Evolutionary conservation across 805 yeast genomes (phyloP).

Genomic region (Candida krabiensis): DNA sequence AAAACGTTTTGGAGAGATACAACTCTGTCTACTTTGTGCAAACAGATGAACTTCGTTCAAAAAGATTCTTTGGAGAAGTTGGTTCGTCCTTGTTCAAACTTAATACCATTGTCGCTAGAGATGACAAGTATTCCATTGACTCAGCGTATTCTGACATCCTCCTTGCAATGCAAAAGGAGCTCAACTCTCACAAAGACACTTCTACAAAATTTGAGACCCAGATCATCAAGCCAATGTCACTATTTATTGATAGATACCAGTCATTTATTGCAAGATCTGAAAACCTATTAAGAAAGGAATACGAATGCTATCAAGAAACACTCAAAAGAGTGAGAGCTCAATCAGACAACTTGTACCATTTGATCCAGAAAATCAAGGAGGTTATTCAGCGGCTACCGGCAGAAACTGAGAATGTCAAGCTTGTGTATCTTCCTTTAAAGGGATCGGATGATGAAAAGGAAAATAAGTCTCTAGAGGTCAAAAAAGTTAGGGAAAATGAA

Average conservation of each 20-base stretch:
- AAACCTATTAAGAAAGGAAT: neutral
- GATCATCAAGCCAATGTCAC: slow-evolving; percentile 8
- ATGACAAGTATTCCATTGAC: slow-evolving; percentile 1
- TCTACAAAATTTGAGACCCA: slow-evolving; percentile 3
- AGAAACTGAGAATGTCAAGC: neutral
- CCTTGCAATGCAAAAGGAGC: slow-evolving; percentile 1
- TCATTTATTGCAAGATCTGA: slow-evolving; percentile 8
- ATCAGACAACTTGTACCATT: slow-evolving; percentile 9
- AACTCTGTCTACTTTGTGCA: slow-evolving; percentile 3
- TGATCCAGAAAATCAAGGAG: slow-evolving; percentile 6
- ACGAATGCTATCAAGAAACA: slow-evolving; percentile 4
- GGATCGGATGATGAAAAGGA: neutral
- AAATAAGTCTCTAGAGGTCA: too few species aligned
- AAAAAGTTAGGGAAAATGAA: neutral
- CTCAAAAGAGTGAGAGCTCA: slow-evolving; percentile 1
- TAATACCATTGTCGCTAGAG: neutral
- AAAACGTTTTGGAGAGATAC: slow-evolving; percentile 4
- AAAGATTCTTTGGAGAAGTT: slow-evolving; percentile 2
- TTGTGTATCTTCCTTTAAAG: neutral
- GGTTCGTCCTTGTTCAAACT: slow-evolving; percentile 2
- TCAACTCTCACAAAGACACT: slow-evolving; percentile 1
- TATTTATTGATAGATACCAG: slow-evolving; percentile 9
- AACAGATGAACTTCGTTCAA: slow-evolving; percentile 1
- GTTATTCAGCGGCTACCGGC: slow-evolving; percentile 1
- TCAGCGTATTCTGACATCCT: slow-evolving; percentile 2